Evolutionary conservation across 306 rosid genomes (phyloP).

Genomic region (Delonix regia): DNA sequence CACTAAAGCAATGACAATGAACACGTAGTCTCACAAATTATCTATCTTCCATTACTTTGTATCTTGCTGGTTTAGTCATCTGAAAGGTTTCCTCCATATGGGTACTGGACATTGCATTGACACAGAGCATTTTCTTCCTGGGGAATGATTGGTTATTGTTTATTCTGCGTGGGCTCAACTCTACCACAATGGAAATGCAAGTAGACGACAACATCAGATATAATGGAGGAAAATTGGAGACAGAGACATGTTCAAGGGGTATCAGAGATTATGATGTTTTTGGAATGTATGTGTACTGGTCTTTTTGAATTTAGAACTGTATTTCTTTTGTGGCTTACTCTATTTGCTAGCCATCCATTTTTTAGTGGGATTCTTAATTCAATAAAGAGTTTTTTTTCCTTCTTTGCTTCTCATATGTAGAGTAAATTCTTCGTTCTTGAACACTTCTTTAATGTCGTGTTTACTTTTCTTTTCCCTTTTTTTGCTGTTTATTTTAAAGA

Average conservation of each 20-base stretch:
- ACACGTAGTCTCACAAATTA: too few relatives aligned
- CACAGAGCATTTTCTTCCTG: not conserved
- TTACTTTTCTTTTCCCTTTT: not conserved
- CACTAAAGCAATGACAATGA: too few relatives aligned
- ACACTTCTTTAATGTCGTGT: not conserved
- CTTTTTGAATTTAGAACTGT: conserved; percentile 1
- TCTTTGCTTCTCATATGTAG: not conserved
- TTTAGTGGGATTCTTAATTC: conserved; percentile 31
- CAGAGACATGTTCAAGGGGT: not conserved
- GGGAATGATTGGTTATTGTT: conserved; percentile 13
- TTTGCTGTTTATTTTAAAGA: not conserved
- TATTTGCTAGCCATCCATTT: conserved; percentile 29
- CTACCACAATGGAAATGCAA: conserved; percentile 9
- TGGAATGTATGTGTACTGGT: not conserved
- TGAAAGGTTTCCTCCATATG: not conserved
- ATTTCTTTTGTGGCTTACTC: conserved; percentile 4
- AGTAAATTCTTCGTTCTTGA: not conserved
- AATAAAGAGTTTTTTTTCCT: not conserved
- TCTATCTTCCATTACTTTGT: not conserved
- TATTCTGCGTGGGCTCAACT: conserved; percentile 16
- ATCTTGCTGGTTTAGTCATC: conserved; percentile 20
- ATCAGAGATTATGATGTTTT: not conserved
- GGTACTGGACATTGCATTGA: not conserved
- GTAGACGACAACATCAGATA: not conserved
- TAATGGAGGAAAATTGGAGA: not conserved